phyloP scores from a whole-genome alignment of 1,284 basidiomycete genomes.

The Leccinum cinnamomeum region DNA sequence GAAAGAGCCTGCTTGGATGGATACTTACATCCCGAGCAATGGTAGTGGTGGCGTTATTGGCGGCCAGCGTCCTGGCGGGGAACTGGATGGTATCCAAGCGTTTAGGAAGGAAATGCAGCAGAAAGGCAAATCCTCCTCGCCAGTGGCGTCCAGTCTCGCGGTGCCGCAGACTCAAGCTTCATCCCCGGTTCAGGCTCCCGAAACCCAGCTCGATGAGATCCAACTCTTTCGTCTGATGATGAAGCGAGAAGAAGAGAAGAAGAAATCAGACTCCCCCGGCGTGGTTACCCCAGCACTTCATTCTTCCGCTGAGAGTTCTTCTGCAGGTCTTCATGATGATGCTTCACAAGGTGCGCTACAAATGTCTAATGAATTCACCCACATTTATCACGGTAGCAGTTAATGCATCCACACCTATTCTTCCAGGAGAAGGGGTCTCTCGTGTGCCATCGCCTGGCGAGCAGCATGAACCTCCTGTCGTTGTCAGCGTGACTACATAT shows the following conservation, averaged over 20 bases:
- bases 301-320: constrained; percentile 12
- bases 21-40: constrained; percentile 71
- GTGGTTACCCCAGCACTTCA: background rate
- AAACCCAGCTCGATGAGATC: constrained; percentile 72
- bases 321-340: constrained; percentile 11
- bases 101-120: constrained; percentile 90
- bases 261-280: constrained; percentile 40
- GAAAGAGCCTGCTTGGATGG: constrained; percentile 91
- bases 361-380: constrained; percentile 1
- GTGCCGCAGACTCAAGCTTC: constrained; percentile 34
- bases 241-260: constrained; percentile 78
- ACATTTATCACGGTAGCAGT: constrained; percentile 22
- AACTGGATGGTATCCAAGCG: constrained; percentile 83
- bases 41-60: constrained; percentile 63
- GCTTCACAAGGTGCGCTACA: constrained; percentile 24
- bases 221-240: constrained; percentile 85
- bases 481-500: constrained; percentile 2
- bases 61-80: constrained; percentile 51
- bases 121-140: constrained; percentile 50
- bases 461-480: constrained; percentile 7
- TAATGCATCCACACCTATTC: constrained; percentile 3
- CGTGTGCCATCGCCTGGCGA: constrained; percentile 15
- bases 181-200: constrained; percentile 22
- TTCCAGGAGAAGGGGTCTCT: constrained; percentile 11
- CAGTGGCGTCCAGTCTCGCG: constrained; percentile 8